phyloP scores from a whole-genome alignment of 2,329 filamentous ascomycete species.

The Scolecobasidium constrictum region DNA sequence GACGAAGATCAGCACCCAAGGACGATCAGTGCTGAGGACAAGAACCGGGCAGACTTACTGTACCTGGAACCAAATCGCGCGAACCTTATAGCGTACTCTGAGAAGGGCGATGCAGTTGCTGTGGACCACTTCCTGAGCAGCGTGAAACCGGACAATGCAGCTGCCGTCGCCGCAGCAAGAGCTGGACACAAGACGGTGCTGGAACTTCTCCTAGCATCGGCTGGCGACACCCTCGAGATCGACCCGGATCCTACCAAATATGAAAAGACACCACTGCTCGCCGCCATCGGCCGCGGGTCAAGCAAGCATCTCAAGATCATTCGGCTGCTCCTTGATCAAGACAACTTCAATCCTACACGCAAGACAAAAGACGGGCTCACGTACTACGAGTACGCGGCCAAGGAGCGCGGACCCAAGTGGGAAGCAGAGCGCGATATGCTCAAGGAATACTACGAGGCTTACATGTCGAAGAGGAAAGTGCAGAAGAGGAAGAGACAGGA shows the following conservation, averaged over 20 bases:
- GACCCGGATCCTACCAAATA: conserved; percentile 62
- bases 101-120: conserved; percentile 36
- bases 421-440: conserved; percentile 76
- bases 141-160: conserved; percentile 62
- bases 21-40: conserved; percentile 16
- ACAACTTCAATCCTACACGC: conserved; percentile 72
- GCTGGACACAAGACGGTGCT: conserved; percentile 85
- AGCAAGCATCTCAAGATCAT: conserved; percentile 85
- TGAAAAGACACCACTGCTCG: conserved; percentile 83
- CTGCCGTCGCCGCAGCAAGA: conserved; percentile 81
- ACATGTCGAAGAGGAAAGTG: conserved; percentile 16
- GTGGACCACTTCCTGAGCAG: conserved; percentile 37
- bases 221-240: conserved; percentile 21
- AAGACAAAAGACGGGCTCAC: conserved; percentile 61
- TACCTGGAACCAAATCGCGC: conserved; percentile 40
- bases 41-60: conserved; percentile 31
- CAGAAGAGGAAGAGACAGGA: conserved; percentile 5
- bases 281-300: conserved; percentile 80
- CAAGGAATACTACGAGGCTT: conserved; percentile 62
- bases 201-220: conserved; percentile 51
- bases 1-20: conserved; percentile 30
- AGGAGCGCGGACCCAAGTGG: conserved; percentile 78
- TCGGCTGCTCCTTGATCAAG: conserved; percentile 64
- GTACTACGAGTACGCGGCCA: conserved; percentile 78
- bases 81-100: conserved; percentile 36